Evolutionary conservation across 2,329 filamentous ascomycete species (phyloP).

Genomic region (Didymella segeticola): DNA sequence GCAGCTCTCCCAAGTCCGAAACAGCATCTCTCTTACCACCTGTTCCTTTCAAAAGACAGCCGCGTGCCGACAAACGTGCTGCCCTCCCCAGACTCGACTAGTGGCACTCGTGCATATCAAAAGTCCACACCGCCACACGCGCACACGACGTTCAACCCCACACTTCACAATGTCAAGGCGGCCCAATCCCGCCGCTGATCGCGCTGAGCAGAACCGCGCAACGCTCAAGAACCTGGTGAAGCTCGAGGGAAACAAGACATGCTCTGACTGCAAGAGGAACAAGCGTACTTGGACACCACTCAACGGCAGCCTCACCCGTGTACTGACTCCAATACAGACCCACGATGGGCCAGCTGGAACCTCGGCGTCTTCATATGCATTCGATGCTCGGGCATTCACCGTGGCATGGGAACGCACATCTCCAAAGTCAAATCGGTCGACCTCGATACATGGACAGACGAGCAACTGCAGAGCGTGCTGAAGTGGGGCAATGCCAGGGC

Average conservation of each 20-base stretch:
- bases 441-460: conserved; percentile 97
- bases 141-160: conserved; percentile 28
- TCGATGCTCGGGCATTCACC: conserved; percentile 96
- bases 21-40: conserved; percentile 6
- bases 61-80: not conserved
- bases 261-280: conserved; percentile 98
- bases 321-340: conserved; percentile 67
- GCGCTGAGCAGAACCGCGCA: conserved; percentile 89
- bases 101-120: not conserved
- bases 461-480: conserved; percentile 91
- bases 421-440: conserved; percentile 98
- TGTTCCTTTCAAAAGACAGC: conserved; percentile 1
- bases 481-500: conserved; percentile 96
- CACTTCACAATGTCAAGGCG: conserved; percentile 75
- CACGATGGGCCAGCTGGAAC: conserved; percentile 99
- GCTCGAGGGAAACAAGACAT: conserved; percentile 93
- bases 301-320: not conserved
- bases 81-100: not conserved
- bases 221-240: conserved; percentile 96
- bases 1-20: not conserved
- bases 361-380: conserved; percentile 97
- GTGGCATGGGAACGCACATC: conserved; percentile 98
- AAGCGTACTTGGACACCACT: conserved; percentile 70
- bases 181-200: conserved; percentile 80
- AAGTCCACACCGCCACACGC: not conserved